phyloP scores from a whole-genome alignment of 2,329 filamentous ascomycete genomes.

The Nigrospora oryzae region DNA sequence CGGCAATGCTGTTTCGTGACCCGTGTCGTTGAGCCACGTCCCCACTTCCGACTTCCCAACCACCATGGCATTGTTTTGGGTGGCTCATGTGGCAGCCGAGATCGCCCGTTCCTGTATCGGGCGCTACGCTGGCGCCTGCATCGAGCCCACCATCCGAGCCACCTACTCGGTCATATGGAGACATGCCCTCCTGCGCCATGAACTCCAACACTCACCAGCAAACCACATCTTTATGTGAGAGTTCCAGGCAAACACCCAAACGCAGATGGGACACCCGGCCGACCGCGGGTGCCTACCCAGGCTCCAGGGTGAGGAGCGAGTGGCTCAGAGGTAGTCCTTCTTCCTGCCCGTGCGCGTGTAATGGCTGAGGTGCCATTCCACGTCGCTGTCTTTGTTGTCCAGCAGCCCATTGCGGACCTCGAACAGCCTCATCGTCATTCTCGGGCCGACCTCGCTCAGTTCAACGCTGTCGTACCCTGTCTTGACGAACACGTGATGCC shows the following conservation, averaged over 20 bases:
- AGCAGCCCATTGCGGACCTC: conserved; percentile 87
- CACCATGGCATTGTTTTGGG: too few species aligned
- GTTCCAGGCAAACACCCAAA: too few species aligned
- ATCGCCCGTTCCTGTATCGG: conserved; percentile 7
- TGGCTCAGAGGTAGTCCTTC: conserved; percentile 78
- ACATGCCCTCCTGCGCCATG: conserved; percentile 10
- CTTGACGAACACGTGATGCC: conserved; percentile 89
- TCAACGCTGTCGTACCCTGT: conserved; percentile 87
- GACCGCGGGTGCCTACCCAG: neutral
- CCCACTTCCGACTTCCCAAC: too few species aligned
- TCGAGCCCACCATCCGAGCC: conserved; percentile 5
- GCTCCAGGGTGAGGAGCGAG: neutral
- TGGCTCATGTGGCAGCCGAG: conserved; percentile 7
- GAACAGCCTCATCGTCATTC: conserved; percentile 96
- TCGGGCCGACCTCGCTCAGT: conserved; percentile 79
- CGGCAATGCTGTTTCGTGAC: too few species aligned
- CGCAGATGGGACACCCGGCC: too few species aligned
- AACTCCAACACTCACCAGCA: conserved; percentile 11
- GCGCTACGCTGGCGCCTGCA: conserved; percentile 4
- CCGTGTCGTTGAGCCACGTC: too few species aligned
- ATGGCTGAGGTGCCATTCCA: conserved; percentile 93
- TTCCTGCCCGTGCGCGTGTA: conserved; percentile 91
- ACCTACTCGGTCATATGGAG: conserved; percentile 13
- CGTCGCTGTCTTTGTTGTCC: conserved; percentile 90
- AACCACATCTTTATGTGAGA: conserved; percentile 12